A percentile compares a stretch with the other conserved stretches of the same genome.
phyloP scores from a whole-genome alignment of 1,284 basidiomycete species.

The Leccinum pachyderme region DNA sequence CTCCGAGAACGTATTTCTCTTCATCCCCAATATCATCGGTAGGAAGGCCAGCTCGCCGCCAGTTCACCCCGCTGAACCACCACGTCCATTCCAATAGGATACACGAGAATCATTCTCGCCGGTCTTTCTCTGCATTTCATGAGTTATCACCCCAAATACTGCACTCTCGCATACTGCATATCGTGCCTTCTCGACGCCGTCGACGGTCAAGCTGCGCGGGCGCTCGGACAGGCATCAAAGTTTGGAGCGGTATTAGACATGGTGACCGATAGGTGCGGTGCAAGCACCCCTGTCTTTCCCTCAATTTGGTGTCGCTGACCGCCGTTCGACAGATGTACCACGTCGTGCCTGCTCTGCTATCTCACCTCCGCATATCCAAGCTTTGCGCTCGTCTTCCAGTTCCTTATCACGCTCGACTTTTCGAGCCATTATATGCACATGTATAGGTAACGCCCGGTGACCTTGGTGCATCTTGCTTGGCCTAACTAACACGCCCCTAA shows the following conservation, averaged over 20 bases:
- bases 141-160: constrained; percentile 91
- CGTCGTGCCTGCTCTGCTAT: constrained; percentile 93
- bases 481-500: constrained; percentile 5
- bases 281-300: background rate
- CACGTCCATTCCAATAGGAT: constrained; percentile 57
- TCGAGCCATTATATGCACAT: constrained; percentile 99
- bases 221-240: constrained; percentile 87
- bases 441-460: constrained; percentile 79
- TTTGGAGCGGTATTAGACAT: constrained; percentile 99
- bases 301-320: background rate
- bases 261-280: constrained; percentile 92
- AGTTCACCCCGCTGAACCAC: constrained; percentile 4
- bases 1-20: constrained; percentile 93
- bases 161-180: constrained; percentile 87
- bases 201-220: constrained; percentile 93
- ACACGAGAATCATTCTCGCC: constrained; percentile 88
- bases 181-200: constrained; percentile 96
- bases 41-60: constrained; percentile 20
- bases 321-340: constrained; percentile 76
- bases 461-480: background rate
- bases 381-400: constrained; percentile 86
- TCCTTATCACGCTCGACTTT: constrained; percentile 96
- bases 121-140: constrained; percentile 91
- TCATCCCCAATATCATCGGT: constrained; percentile 96
- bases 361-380: constrained; percentile 86